phyloP scores from a whole-genome alignment of 805 yeast species.

The Candida multigemmis region DNA sequence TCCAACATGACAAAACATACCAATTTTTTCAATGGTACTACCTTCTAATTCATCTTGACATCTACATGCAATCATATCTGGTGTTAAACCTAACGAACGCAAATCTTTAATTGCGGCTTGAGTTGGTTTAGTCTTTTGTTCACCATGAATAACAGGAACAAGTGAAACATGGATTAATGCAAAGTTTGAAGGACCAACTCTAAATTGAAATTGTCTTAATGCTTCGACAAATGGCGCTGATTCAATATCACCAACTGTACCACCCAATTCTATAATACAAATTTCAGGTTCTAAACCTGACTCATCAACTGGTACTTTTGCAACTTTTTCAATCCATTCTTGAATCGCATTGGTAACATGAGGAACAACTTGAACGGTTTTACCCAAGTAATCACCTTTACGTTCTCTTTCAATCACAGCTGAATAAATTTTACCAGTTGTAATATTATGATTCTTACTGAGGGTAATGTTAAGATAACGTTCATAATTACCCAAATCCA shows the following conservation, averaged over 20 bases:
- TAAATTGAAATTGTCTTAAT: conserved; percentile 95
- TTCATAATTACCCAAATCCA: conserved; percentile 97
- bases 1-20: conserved; percentile 99
- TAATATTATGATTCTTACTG: conserved; percentile 91
- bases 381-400: conserved; percentile 95
- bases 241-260: conserved; percentile 99
- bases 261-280: conserved; percentile 96
- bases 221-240: conserved; percentile 99
- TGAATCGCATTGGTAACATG: conserved; percentile 96
- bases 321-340: conserved; percentile 95
- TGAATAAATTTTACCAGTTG: conserved; percentile 95
- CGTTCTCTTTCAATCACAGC: conserved; percentile 92
- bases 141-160: conserved; percentile 97
- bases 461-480: conserved; percentile 90
- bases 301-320: conserved; percentile 85
- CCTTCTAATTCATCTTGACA: conserved; percentile 76
- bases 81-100: conserved; percentile 88
- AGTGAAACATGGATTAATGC: conserved; percentile 94
- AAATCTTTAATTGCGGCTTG: conserved; percentile 98
- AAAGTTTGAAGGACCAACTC: conserved; percentile 90
- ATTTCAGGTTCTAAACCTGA: conserved; percentile 88
- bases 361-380: conserved; percentile 99
- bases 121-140: conserved; percentile 98
- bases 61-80: conserved; percentile 97
- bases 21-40: conserved; percentile 88